These are phyloP conservation scores for Podospora conica DNA, from an alignment of 495 filamentous ascomycete species.

Conservation along the genomic window DNA sequence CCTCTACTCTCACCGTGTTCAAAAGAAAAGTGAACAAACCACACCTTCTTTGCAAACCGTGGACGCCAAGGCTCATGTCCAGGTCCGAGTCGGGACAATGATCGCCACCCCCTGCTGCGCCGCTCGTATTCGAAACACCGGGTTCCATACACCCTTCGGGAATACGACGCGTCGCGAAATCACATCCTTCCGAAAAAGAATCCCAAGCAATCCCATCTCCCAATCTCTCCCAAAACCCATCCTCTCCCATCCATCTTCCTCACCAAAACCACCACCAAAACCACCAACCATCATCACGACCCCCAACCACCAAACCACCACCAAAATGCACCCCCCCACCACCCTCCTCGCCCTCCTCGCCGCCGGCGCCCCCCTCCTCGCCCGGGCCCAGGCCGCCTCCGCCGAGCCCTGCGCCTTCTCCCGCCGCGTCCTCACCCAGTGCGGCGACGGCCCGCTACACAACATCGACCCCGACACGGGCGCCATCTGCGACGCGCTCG, in stretches of 20 bases:
- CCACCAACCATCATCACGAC: too few relatives aligned
- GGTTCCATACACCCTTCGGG: neutral
- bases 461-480: constrained; percentile 35
- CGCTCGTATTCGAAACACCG: neutral
- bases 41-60: too few relatives aligned
- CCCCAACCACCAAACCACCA: neutral
- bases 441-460: neutral
- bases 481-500: constrained; percentile 51
- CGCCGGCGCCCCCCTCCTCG: neutral
- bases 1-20: too few relatives aligned
- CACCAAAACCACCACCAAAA: neutral
- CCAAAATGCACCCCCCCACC: neutral
- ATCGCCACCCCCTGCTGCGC: neutral
- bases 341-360: neutral
- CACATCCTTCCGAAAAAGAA: neutral
- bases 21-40: too few relatives aligned
- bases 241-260: neutral
- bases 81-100: neutral
- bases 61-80: neutral
- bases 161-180: neutral
- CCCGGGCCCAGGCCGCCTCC: too few relatives aligned
- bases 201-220: too few relatives aligned
- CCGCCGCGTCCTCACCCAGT: neutral
- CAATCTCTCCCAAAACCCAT: neutral
- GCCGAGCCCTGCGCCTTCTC: neutral